phyloP scores from a whole-genome alignment of 805 yeast genomes.

The Myxozyma lipomycoides region DNA sequence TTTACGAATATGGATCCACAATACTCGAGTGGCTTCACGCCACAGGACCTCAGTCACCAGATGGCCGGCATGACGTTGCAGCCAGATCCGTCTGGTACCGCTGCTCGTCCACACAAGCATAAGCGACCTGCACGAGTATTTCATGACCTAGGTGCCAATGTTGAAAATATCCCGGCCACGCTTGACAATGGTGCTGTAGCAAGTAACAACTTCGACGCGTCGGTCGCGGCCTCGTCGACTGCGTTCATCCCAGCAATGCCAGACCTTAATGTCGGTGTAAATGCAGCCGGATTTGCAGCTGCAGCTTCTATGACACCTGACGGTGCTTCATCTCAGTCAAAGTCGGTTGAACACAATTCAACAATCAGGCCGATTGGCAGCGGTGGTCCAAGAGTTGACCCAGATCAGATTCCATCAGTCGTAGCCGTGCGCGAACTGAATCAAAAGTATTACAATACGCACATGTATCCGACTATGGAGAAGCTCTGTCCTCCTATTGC shows the following conservation, averaged over 20 bases:
- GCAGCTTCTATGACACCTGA: constrained; percentile 12
- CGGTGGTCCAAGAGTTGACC: constrained; percentile 25
- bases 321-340: background rate
- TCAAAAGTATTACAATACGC: constrained; percentile 37
- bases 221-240: constrained; percentile 4
- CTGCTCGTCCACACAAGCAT: constrained; percentile 6
- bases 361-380: constrained; percentile 11
- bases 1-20: background rate
- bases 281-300: constrained; percentile 4
- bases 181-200: background rate
- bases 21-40: constrained; percentile 12
- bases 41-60: constrained; percentile 11
- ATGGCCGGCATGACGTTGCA: constrained; percentile 11
- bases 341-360: constrained; percentile 9
- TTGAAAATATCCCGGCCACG: constrained; percentile 6
- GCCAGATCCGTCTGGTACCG: constrained; percentile 7
- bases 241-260: constrained; percentile 8
- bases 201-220: background rate
- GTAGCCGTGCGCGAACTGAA: constrained; percentile 39
- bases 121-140: constrained; percentile 25
- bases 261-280: background rate
- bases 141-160: constrained; percentile 17
- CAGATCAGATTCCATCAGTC: constrained; percentile 38
- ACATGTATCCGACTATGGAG: constrained; percentile 63
- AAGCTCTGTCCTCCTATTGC: constrained; percentile 81